These are phyloP conservation scores for Annulohypoxylon maeteangense DNA, from an alignment of 495 filamentous ascomycete genomes.

Conservation along the genomic window DNA sequence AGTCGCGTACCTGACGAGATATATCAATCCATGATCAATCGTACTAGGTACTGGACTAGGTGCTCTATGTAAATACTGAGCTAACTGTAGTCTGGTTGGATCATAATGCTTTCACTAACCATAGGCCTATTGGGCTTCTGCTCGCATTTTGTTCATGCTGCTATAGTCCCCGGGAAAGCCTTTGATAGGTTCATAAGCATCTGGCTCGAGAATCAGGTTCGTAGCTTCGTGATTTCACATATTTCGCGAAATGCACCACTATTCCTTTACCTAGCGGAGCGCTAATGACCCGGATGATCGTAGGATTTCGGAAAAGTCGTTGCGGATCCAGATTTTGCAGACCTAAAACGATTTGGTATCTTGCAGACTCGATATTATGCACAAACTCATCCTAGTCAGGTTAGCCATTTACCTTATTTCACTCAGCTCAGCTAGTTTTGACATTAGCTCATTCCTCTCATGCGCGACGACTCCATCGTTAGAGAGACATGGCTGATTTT, in stretches of 20 bases:
- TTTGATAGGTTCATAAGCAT: slow-evolving; percentile 76
- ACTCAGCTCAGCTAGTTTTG: background rate
- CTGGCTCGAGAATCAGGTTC: slow-evolving; percentile 75
- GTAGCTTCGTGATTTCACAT: background rate
- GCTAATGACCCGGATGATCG: background rate
- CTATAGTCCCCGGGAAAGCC: slow-evolving; percentile 62
- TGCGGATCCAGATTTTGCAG: slow-evolving; percentile 61
- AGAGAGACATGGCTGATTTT: background rate
- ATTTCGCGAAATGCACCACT: background rate
- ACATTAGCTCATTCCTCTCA: background rate
- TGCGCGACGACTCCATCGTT: background rate
- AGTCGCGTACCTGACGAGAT: background rate
- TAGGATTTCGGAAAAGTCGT: slow-evolving; percentile 67
- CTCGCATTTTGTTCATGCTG: slow-evolving; percentile 2
- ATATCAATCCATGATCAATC: background rate
- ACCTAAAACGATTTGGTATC: slow-evolving; percentile 70
- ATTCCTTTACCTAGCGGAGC: background rate
- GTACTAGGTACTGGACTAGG: too few relatives aligned
- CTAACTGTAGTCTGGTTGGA: background rate
- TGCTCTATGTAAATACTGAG: background rate
- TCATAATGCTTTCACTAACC: background rate
- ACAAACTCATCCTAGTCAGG: slow-evolving; percentile 66
- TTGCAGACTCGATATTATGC: slow-evolving; percentile 70
- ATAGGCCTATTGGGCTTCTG: slow-evolving; percentile 22
- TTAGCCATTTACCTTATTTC: slow-evolving; percentile 41